A percentile compares a stretch with the other conserved stretches of the same genome.
Conservation (phyloP, 2,329 filamentous ascomycete genomes). For the Stenocarpella maydis region DNA sequence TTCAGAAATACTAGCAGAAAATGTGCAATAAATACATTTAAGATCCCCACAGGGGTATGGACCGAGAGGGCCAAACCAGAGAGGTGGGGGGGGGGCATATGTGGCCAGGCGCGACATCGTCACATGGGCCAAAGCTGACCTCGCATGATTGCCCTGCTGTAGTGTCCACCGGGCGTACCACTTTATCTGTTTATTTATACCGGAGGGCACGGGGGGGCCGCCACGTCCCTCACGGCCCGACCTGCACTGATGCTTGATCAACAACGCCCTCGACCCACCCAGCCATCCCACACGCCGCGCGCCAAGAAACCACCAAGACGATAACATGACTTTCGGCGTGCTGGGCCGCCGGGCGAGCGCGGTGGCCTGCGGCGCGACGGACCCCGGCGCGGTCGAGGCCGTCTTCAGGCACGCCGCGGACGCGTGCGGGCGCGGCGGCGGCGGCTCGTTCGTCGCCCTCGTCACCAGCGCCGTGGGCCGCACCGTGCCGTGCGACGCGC, state of each 20-base stretch:
- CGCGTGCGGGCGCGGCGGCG: background rate
- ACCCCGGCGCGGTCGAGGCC: conserved; percentile 12
- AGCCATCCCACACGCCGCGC: background rate
- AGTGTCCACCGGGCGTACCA: conserved; percentile 12
- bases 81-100: no score
- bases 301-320: background rate
- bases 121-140: no score
- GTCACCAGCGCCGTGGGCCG: conserved; percentile 10
- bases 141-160: no score
- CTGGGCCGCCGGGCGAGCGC: conserved; percentile 18
- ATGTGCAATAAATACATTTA: no score
- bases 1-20: no score
- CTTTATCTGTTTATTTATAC: background rate
- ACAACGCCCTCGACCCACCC: background rate
- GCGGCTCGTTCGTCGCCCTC: conserved; percentile 20
- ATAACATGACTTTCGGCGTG: conserved; percentile 8
- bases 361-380: conserved; percentile 3
- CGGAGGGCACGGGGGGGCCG: background rate
- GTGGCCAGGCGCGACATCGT: no score
- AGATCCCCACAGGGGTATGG: no score
- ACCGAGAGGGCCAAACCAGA: no score
- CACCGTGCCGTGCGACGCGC: conserved; percentile 15
- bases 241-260: background rate
- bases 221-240: background rate
- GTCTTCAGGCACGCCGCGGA: conserved; percentile 22